These are phyloP conservation scores for Cyclotella atomus DNA, from an alignment of 108 stramenopile genomes.

Conservation along the genomic window DNA sequence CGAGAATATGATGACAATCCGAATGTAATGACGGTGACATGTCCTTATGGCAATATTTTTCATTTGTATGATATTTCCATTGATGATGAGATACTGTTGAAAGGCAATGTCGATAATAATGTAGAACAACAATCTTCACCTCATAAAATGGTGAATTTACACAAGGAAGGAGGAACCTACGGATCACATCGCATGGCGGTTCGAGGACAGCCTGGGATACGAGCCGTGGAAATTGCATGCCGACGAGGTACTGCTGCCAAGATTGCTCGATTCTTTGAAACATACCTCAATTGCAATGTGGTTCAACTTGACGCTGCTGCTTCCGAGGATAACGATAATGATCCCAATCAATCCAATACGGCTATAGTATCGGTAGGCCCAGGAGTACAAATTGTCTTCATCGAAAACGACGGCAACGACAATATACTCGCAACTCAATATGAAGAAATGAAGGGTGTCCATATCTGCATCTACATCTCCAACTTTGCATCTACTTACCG, in stretches of 20 bases:
- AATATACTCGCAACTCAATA: slow-evolving; percentile 4
- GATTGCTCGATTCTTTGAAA: slow-evolving; percentile 53
- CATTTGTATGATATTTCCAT: slow-evolving; percentile 46
- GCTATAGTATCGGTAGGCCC: slow-evolving; percentile 36
- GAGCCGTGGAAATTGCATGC: slow-evolving; percentile 50
- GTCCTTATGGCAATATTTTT: slow-evolving; percentile 56
- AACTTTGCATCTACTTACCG: slow-evolving; percentile 37
- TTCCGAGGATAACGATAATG: too few species aligned
- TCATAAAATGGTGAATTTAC: slow-evolving; percentile 53
- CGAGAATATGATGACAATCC: slow-evolving; percentile 14
- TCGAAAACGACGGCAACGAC: slow-evolving; percentile 32
- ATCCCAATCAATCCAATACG: not conserved
- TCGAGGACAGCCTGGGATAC: slow-evolving; percentile 46
- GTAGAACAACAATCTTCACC: slow-evolving; percentile 13
- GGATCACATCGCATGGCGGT: slow-evolving; percentile 49
- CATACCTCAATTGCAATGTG: slow-evolving; percentile 38
- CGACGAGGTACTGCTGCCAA: slow-evolving; percentile 6
- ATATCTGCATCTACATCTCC: slow-evolving; percentile 47
- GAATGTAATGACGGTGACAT: slow-evolving; percentile 45
- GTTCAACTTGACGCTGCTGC: not conserved
- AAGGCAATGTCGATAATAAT: too few species aligned
- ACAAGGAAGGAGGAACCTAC: slow-evolving; percentile 36
- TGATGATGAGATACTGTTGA: slow-evolving; percentile 30
- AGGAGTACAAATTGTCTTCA: slow-evolving; percentile 58
- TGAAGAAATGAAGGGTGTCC: slow-evolving; percentile 49